These are phyloP conservation scores for Hirschfeldia incana DNA, from an alignment of 345 rosid species.

Conservation along the genomic window DNA sequence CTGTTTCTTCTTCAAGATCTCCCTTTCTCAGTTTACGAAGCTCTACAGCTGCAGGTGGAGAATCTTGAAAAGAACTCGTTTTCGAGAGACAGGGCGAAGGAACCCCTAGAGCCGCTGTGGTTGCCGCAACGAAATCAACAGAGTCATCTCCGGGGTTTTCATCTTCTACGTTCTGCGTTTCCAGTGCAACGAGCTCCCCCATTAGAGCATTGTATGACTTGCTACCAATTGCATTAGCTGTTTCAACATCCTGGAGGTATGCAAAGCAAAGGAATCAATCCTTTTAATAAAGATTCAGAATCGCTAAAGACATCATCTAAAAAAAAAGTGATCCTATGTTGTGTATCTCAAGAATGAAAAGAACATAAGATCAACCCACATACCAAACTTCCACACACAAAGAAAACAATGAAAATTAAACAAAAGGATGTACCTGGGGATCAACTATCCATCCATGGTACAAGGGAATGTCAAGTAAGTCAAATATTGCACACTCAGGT, in stretches of 20 bases:
- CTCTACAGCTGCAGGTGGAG: constrained; percentile 61
- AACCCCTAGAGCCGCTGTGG: constrained; percentile 89
- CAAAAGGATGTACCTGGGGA: constrained; percentile 63
- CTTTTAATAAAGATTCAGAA: not conserved
- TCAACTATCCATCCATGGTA: constrained; percentile 99
- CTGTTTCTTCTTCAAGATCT: constrained; percentile 83
- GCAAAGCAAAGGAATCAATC: constrained; percentile 13
- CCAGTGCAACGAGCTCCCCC: constrained; percentile 92
- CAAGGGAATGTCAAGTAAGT: constrained; percentile 89
- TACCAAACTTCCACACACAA: too few relatives aligned
- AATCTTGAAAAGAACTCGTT: constrained; percentile 72
- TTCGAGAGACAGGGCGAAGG: constrained; percentile 90
- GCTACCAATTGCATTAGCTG: constrained; percentile 76
- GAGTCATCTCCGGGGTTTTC: constrained; percentile 59
- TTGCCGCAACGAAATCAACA: constrained; percentile 96
- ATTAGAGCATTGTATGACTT: constrained; percentile 88
- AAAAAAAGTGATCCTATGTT: not conserved
- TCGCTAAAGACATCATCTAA: not conserved
- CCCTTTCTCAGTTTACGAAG: constrained; percentile 54
- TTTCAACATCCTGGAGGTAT: constrained; percentile 66
- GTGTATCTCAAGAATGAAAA: constrained; percentile 17
- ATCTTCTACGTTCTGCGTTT: constrained; percentile 54
- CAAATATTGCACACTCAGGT: constrained; percentile 95
- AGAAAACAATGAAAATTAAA: too few relatives aligned
- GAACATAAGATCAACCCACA: too few relatives aligned